Evolutionary conservation across 805 yeast genomes (phyloP).

Genomic region (Saturnispora sekii): DNA sequence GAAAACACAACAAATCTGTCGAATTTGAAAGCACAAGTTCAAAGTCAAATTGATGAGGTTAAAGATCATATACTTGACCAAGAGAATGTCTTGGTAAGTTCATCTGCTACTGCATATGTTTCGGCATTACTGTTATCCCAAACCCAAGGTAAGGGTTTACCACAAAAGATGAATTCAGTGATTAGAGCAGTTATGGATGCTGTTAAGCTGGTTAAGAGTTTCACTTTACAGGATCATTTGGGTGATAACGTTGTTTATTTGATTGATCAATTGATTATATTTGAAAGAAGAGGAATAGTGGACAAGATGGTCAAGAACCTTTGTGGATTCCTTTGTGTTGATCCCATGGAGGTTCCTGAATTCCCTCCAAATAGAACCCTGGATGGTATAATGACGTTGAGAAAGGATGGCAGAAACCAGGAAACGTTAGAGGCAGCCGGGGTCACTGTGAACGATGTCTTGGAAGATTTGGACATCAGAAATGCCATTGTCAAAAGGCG

Average conservation of each 20-base stretch:
- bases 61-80: slow-evolving; percentile 40
- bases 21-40: slow-evolving; percentile 65
- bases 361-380: slow-evolving; percentile 54
- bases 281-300: slow-evolving; percentile 61
- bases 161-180: slow-evolving; percentile 78
- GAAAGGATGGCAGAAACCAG: slow-evolving; percentile 63
- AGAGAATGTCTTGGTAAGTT: slow-evolving; percentile 54
- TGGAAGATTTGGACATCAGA: slow-evolving; percentile 46
- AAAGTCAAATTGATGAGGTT: slow-evolving; percentile 61
- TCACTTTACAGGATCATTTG: slow-evolving; percentile 57
- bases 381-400: slow-evolving; percentile 58
- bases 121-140: slow-evolving; percentile 13
- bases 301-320: slow-evolving; percentile 85
- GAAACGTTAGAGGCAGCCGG: slow-evolving; percentile 50
- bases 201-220: slow-evolving; percentile 64
- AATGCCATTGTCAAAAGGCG: slow-evolving; percentile 73
- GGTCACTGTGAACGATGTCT: slow-evolving; percentile 23
- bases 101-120: slow-evolving; percentile 59
- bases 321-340: slow-evolving; percentile 90
- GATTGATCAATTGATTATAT: slow-evolving; percentile 45
- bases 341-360: slow-evolving; percentile 92
- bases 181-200: slow-evolving; percentile 90
- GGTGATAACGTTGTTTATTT: slow-evolving; percentile 61
- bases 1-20: slow-evolving; percentile 63
- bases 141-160: slow-evolving; percentile 56